These are phyloP conservation scores for Pyrenophora seminiperda DNA, from an alignment of 2,329 filamentous ascomycete genomes.

Conservation along the genomic window DNA sequence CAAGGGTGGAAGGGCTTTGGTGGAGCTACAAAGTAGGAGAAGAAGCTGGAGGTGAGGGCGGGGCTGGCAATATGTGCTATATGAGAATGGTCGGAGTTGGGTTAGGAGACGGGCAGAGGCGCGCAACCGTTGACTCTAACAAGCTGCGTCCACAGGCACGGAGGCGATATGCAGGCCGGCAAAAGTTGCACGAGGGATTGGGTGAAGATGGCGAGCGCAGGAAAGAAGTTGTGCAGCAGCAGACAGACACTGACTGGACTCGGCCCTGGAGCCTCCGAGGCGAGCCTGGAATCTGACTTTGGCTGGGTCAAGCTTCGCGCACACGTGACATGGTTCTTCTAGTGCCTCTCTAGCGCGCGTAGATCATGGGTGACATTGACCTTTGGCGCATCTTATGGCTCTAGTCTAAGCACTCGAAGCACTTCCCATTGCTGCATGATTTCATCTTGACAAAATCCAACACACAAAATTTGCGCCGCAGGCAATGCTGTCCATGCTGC, in stretches of 20 bases:
- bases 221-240: conserved; percentile 19
- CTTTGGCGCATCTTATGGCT: conserved; percentile 7
- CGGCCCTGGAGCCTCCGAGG: conserved; percentile 11
- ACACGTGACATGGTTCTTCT: conserved; percentile 11
- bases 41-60: conserved; percentile 20
- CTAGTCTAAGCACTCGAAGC: conserved; percentile 17
- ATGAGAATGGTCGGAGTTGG: conserved; percentile 7
- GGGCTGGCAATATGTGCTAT: conserved; percentile 23
- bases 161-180: conserved; percentile 15
- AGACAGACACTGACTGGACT: conserved; percentile 26
- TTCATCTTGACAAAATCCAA: conserved; percentile 21
- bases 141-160: conserved; percentile 9
- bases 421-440: conserved; percentile 10
- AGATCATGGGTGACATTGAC: conserved; percentile 12
- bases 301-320: conserved; percentile 7
- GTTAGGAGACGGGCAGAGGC: conserved; percentile 5
- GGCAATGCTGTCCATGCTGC: background rate
- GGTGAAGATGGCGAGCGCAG: conserved; percentile 15
- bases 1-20: conserved; percentile 17
- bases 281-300: conserved; percentile 14
- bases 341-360: conserved; percentile 7
- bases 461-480: background rate
- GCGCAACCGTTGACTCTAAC: background rate
- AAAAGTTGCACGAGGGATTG: conserved; percentile 20
- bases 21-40: conserved; percentile 5